phyloP scores from a whole-genome alignment of 345 rosid species.

The Lagerstroemia speciosa region DNA sequence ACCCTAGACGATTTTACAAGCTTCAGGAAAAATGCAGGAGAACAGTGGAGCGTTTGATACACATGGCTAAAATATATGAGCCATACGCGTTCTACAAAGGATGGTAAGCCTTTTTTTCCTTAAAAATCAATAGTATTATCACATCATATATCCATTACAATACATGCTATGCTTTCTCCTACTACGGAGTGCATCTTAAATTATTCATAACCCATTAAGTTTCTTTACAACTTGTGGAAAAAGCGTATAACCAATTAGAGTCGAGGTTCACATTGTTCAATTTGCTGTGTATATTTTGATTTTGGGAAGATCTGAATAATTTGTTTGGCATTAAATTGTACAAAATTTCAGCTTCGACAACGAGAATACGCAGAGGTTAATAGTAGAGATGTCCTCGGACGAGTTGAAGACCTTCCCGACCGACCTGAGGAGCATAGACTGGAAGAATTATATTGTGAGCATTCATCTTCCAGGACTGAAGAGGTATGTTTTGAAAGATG shows the following conservation, averaged over 20 bases:
- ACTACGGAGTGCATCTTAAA: too few species aligned
- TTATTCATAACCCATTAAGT: too few species aligned
- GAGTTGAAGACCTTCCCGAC: conserved; percentile 24
- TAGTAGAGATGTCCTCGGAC: conserved; percentile 20
- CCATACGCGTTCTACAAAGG: conserved; percentile 10
- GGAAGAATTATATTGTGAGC: conserved; percentile 26
- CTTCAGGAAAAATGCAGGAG: conserved; percentile 7
- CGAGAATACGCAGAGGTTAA: conserved; percentile 16
- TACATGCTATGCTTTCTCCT: too few species aligned
- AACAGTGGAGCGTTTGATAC: neutral
- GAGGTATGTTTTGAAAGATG: neutral
- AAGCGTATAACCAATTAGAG: too few species aligned
- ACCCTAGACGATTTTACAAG: neutral
- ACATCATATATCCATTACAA: too few species aligned
- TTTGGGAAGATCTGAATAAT: too few species aligned
- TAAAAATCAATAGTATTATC: too few species aligned
- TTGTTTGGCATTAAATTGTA: too few species aligned
- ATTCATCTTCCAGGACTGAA: conserved; percentile 24
- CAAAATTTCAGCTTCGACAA: conserved; percentile 30
- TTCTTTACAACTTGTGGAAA: too few species aligned
- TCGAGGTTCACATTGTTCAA: too few species aligned
- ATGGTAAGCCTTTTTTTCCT: conserved; percentile 11
- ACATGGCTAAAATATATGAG: conserved; percentile 10
- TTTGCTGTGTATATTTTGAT: too few species aligned
- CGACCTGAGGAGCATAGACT: conserved; percentile 21